A percentile compares a stretch with the other conserved stretches of the same genome.
These are phyloP conservation scores for Penicillium lividum DNA, from an alignment of 495 filamentous ascomycete species.

Conservation along the genomic window DNA sequence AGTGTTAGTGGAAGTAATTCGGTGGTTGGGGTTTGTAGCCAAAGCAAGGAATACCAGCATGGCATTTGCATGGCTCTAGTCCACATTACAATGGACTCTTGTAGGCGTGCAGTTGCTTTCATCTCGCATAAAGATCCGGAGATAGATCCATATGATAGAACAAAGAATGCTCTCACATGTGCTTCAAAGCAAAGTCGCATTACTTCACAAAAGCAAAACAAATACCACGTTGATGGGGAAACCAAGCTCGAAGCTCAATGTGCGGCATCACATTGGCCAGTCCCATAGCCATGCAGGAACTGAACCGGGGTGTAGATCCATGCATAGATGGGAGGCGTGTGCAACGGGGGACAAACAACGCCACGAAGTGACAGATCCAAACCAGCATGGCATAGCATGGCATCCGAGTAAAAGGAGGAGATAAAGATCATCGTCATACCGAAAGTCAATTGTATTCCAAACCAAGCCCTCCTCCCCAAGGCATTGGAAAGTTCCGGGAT, in stretches of 20 bases:
- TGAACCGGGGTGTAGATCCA: slow-evolving; percentile 16
- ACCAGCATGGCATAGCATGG: slow-evolving; percentile 1
- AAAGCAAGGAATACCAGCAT: slow-evolving; percentile 5
- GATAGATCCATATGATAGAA: background rate
- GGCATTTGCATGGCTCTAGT: slow-evolving; percentile 11
- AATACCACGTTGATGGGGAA: slow-evolving; percentile 25
- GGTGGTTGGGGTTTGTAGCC: slow-evolving; percentile 10
- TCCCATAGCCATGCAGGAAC: slow-evolving; percentile 20
- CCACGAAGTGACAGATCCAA: slow-evolving; percentile 26
- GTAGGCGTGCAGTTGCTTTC: background rate
- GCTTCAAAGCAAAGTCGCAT: background rate
- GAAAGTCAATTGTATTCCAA: background rate
- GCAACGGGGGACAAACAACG: slow-evolving; percentile 19
- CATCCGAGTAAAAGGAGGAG: background rate
- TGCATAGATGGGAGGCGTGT: slow-evolving; percentile 21
- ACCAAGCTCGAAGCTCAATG: slow-evolving; percentile 15
- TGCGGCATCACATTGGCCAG: slow-evolving; percentile 22
- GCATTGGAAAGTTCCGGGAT: background rate
- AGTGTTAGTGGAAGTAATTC: background rate
- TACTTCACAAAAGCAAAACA: background rate
- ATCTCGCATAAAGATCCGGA: background rate
- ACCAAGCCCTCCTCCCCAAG: background rate
- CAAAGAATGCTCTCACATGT: background rate
- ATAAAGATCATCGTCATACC: background rate
- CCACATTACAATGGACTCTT: slow-evolving; percentile 3